Base-by-base conservation (phyloP, 2,329 filamentous ascomycete species). In the Ophiostoma perfectum region DNA sequence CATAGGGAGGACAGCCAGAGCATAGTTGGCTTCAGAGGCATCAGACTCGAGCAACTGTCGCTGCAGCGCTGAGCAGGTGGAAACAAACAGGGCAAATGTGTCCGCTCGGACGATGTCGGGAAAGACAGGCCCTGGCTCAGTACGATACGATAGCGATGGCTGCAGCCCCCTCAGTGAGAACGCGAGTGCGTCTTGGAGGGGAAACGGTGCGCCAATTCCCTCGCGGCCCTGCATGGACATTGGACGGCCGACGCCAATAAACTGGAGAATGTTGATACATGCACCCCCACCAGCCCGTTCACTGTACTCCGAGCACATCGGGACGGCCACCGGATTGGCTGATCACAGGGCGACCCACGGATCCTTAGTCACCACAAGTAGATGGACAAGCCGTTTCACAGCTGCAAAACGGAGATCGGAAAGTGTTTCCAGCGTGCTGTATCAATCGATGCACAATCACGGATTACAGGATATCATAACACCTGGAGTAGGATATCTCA, bases 81-180 rank as follows among this genome's bases (percentile, higher is more conserved):
- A 42, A 27, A 9, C 55, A 62, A 39, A 63, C 60, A 18, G 58
- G 58, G 58, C 58, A 42, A 63, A 44, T 14, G 55, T 38, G 42
- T 39, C 16, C 16, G 38, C 9, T 69, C 68, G 68, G 68, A 69
- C 63, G 64, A 67, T 69, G 66, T 63, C 68, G 68, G 68, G 52
- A 67, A 69, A 64, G 44, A 11, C 60, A 41, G 64, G 55, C 58
- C 58, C 58, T 62, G 58, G 18, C 49, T 55, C 27, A 27, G 27
- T 1, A 27, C 27, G 27, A 27, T n/a, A n/a, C n/a, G n/a, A 2
- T 2, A 27, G 27, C 27, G 27, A 27, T 27, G 27, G 27, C 27
- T 27, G 27, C 27, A 27, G 27, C 27, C 27, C 27, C 27, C 27
- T 27, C 27, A 27, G 27, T 27, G 27, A 27, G 27, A 27, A 27